A percentile compares a stretch with the other conserved stretches of the same genome.
Conservation (phyloP, 306 rosid species). For the Mucuna pruriens region DNA sequence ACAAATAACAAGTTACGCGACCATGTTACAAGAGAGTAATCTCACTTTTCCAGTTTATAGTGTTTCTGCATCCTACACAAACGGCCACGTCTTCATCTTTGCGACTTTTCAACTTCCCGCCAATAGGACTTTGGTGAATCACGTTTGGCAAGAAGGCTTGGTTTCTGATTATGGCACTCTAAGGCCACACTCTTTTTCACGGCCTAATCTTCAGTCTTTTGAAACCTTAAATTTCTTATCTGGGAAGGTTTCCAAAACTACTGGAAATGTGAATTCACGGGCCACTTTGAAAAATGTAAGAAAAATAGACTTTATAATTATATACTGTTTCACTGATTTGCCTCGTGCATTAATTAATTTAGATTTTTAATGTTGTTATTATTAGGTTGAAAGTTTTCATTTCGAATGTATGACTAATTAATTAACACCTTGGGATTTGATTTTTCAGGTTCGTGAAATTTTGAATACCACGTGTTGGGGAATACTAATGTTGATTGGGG, state of each 20-base stretch:
- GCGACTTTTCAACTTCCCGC: slow-evolving; percentile 23
- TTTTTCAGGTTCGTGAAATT: slow-evolving; percentile 42
- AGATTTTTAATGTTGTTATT: too few species aligned
- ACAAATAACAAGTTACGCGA: neutral
- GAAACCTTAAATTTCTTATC: slow-evolving; percentile 41
- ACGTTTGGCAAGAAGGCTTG: slow-evolving; percentile 50
- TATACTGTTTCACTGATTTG: too few species aligned
- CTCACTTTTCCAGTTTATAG: slow-evolving; percentile 37
- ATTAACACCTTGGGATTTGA: neutral
- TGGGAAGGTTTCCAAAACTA: neutral
- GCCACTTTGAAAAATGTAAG: slow-evolving; percentile 16
- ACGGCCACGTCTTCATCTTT: slow-evolving; percentile 21
- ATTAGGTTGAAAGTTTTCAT: neutral
- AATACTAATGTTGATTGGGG: slow-evolving; percentile 45
- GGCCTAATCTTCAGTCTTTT: slow-evolving; percentile 25
- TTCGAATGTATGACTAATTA: neutral
- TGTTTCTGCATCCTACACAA: neutral
- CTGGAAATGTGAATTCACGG: neutral
- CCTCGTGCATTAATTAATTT: neutral
- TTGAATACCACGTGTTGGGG: slow-evolving; percentile 50
- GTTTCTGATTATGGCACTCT: slow-evolving; percentile 23
- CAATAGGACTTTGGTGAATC: slow-evolving; percentile 20
- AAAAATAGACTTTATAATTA: too few species aligned
- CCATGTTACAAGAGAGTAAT: slow-evolving; percentile 21
- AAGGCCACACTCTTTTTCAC: neutral